Percentiles rank a stretch among this genome's conserved stretches.
Conservation (phyloP, 345 rosid species). For the Sisymbrium irio region DNA sequence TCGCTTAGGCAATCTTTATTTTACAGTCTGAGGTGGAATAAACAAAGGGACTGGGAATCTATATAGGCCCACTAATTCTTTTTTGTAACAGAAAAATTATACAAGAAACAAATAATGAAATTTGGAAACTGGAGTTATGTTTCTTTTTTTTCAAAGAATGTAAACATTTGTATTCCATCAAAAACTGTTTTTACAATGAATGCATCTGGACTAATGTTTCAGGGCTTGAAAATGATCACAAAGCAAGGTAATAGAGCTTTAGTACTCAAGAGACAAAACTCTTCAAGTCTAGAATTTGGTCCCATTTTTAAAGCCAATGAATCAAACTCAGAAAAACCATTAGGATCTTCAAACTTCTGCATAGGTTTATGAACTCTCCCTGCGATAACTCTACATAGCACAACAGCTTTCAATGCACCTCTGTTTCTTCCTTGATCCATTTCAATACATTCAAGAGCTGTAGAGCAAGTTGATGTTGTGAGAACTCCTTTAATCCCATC, state of each 20-base stretch:
- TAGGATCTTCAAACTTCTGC: conserved; percentile 41
- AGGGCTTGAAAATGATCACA: conserved; percentile 50
- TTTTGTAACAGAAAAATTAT: too few relatives aligned
- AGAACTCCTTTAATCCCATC: conserved; percentile 42
- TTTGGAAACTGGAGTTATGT: too few relatives aligned
- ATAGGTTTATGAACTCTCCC: conserved; percentile 59
- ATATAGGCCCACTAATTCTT: too few relatives aligned
- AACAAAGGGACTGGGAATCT: too few relatives aligned
- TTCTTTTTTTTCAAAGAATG: too few relatives aligned
- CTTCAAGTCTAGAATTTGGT: conserved; percentile 41
- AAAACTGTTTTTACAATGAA: too few relatives aligned
- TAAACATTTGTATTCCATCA: too few relatives aligned
- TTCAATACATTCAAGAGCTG: conserved; percentile 45
- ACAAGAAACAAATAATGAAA: too few relatives aligned
- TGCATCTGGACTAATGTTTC: not conserved
- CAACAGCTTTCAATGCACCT: conserved; percentile 37
- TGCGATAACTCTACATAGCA: conserved; percentile 71
- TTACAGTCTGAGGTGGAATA: too few relatives aligned
- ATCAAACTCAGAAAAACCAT: conserved; percentile 50
- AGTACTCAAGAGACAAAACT: conserved; percentile 50
- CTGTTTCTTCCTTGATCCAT: not conserved
- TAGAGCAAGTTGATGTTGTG: conserved; percentile 49
- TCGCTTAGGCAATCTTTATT: too few relatives aligned
- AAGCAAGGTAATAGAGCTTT: conserved; percentile 78
- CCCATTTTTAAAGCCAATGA: conserved; percentile 59